Conservation (phyloP, 2,329 filamentous ascomycete genomes). For the Fusarium ambrosium region DNA sequence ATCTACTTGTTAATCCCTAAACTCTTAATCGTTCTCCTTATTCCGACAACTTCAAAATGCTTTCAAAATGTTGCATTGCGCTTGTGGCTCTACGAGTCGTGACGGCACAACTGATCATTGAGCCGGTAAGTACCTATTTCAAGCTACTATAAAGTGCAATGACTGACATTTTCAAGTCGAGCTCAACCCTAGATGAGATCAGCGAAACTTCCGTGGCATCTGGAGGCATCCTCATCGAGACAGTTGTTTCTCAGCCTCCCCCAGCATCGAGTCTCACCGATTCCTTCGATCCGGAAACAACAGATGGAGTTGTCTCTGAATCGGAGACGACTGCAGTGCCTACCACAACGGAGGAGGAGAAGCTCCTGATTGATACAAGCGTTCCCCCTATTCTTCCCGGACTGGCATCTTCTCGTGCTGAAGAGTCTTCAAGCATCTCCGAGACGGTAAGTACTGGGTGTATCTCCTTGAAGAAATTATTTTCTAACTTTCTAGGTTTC, state of each 20-base stretch:
- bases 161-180: neutral
- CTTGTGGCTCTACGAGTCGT: neutral
- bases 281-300: neutral
- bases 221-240: neutral
- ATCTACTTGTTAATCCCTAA: neutral
- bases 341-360: neutral
- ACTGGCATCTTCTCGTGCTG: neutral
- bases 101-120: neutral
- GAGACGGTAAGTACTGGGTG: neutral
- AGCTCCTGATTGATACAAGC: neutral
- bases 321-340: neutral
- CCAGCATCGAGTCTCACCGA: neutral
- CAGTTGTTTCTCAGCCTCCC: neutral
- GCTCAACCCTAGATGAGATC: neutral
- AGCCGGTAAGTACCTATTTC: neutral
- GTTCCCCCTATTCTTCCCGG: neutral
- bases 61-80: neutral
- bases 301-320: neutral
- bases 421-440: neutral
- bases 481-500: neutral
- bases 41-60: neutral
- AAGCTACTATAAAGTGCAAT: too few species aligned
- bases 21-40: neutral
- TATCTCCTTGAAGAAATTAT: too few species aligned
- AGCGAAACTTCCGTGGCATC: neutral